Base-by-base conservation (phyloP, 805 yeast species). In the Yamadazyma laniorum region DNA sequence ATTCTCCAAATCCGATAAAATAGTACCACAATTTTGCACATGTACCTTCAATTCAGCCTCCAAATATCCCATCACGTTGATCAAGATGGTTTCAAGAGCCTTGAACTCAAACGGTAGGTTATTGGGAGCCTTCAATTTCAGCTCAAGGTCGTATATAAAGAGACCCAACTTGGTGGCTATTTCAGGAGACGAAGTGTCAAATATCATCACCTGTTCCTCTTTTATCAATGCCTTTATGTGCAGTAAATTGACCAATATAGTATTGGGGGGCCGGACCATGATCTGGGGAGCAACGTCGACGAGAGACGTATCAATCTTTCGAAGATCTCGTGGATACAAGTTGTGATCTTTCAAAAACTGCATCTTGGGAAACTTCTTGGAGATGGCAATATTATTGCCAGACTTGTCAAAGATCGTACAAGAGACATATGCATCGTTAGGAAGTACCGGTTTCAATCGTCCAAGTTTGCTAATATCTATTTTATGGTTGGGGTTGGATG, bases 161-260 rank as follows among this genome's bases (percentile, higher is more conserved):
- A 85, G 67, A 13, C 95, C 86, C 38, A 87, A 58, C 43, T 77
- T 77, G 12, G 80, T 71, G 0, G 91, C 86, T n/a, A 79, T 74
- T n/a, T 76, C 72, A 2, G 82, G 75, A 36, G 47, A 77, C 37
- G 81, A 69, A 11, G 87, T 80, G 53, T 93, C 98, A 59, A 93
- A 93, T 1, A 93, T 74, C 63, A 85, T 74, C 7, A 93, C 95
- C 45, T 74, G 67, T 51, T 91, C 87, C 29, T 77, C 73, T 51
- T 84, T 85, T n/a, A 93, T 78, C 32, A 93, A 70, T 1, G 97
- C 98, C 48, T 93, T 84, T 34, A 93, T 88, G 56, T 90, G 93
- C 26, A 93, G 64, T 53, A 93, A 62, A 55, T 89, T 90, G 34
- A 93, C 79, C 37, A 93, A 66, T 14, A 91, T 85, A 36, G 95